phyloP scores from a whole-genome alignment of 2,329 filamentous ascomycete species.

The Juglanconis juglandina region DNA sequence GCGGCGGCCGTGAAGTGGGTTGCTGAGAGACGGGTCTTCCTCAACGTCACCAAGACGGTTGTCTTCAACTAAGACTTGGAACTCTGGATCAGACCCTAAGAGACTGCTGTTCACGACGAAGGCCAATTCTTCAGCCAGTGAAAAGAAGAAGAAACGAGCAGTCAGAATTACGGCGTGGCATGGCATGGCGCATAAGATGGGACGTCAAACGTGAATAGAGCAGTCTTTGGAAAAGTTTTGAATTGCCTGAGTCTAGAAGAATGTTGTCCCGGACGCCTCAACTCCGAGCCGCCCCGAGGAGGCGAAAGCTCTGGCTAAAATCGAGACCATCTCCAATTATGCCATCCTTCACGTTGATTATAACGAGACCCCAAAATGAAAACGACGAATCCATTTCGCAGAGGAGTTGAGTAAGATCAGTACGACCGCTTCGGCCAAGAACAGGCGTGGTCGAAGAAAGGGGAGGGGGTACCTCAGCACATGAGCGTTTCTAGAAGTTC shows the following conservation, averaged over 20 bases:
- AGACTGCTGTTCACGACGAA: not conserved
- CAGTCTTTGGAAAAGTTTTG: not conserved
- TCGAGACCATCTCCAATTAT: too few species aligned
- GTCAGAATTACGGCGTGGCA: not conserved
- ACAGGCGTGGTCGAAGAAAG: too few species aligned
- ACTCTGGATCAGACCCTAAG: not conserved
- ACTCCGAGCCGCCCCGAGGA: too few species aligned
- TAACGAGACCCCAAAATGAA: too few species aligned
- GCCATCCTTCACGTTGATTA: too few species aligned
- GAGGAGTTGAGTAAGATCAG: too few species aligned
- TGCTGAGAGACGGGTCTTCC: conserved; percentile 71
- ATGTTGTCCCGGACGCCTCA: too few species aligned
- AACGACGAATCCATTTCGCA: too few species aligned
- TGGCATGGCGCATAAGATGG: not conserved
- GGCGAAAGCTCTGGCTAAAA: too few species aligned
- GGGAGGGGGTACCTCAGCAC: too few species aligned
- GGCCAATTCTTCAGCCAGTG: not conserved
- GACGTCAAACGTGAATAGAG: not conserved
- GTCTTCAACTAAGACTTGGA: conserved; percentile 54
- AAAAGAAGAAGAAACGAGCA: not conserved
- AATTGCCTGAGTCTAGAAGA: too few species aligned
- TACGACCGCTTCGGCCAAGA: too few species aligned
- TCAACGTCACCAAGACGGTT: conserved; percentile 77
- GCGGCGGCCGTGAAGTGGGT: conserved; percentile 82
- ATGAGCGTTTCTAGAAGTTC: conserved; percentile 5